Percentiles rank a stretch among this genome's conserved stretches.
These are phyloP conservation scores for Bruguiera gymnorhiza DNA, from an alignment of 345 rosid species.

Conservation along the genomic window DNA sequence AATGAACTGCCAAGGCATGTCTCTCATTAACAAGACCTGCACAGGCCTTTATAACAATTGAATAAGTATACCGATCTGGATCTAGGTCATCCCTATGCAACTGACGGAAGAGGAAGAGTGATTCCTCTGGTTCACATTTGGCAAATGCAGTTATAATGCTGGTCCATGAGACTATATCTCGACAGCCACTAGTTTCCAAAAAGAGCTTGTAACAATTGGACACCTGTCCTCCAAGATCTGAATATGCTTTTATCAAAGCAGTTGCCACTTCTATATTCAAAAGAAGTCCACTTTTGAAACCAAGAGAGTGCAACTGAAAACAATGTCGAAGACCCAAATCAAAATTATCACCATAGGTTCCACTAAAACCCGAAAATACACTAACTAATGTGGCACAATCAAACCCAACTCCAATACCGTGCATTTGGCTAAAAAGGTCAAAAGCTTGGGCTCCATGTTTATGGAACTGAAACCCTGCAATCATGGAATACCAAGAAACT, in stretches of 20 bases:
- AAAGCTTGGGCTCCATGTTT: constrained; percentile 45
- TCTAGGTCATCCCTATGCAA: constrained; percentile 40
- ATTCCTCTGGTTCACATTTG: constrained; percentile 55
- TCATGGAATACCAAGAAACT: constrained; percentile 81
- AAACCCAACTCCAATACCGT: constrained; percentile 45
- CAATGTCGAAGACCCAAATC: constrained; percentile 42
- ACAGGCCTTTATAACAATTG: constrained; percentile 75
- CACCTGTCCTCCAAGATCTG: constrained; percentile 54
- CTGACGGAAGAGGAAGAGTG: constrained; percentile 57
- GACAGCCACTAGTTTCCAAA: constrained; percentile 35
- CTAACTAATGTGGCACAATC: constrained; percentile 72
- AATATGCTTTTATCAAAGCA: constrained; percentile 73
- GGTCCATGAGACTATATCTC: constrained; percentile 76
- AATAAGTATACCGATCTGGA: constrained; percentile 80
- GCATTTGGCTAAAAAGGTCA: constrained; percentile 51
- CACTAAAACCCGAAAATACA: constrained; percentile 58
- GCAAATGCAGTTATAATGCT: constrained; percentile 74
- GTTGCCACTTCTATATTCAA: constrained; percentile 62
- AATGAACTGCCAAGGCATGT: constrained; percentile 55
- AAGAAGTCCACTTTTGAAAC: constrained; percentile 51
- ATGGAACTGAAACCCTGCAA: constrained; percentile 54
- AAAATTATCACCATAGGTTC: constrained; percentile 25
- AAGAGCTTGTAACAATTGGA: constrained; percentile 60
- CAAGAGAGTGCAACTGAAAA: constrained; percentile 57
- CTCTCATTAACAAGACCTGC: constrained; percentile 65